Evolutionary conservation across 228 moss, liverwort and hornwort species (phyloP).

Genomic region (Sphagnum fallax): DNA sequence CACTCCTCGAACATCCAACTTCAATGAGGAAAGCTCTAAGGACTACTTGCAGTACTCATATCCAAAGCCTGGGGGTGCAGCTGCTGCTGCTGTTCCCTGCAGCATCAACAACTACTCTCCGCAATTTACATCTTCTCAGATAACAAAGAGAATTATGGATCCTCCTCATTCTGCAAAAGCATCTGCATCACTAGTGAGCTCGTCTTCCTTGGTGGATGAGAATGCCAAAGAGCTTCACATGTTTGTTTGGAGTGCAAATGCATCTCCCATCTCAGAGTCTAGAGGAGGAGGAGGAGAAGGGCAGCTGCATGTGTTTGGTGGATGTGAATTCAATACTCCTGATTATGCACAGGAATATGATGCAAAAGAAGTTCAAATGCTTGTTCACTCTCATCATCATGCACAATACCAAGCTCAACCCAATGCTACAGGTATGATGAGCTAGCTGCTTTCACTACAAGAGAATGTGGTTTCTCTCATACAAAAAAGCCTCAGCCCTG

Average conservation of each 20-base stretch:
- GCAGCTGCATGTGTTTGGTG: constrained; percentile 64
- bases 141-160: constrained; percentile 61
- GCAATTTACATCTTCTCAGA: constrained; percentile 49
- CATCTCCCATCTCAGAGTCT: constrained; percentile 49
- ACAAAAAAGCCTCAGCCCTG: too few species aligned
- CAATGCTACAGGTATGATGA: too few species aligned
- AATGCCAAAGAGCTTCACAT: constrained; percentile 64
- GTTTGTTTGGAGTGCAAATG: constrained; percentile 64
- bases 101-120: constrained; percentile 5
- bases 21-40: constrained; percentile 85
- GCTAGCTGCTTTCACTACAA: too few species aligned
- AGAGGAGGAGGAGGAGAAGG: not conserved
- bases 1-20: constrained; percentile 85
- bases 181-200: not conserved
- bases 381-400: constrained; percentile 26
- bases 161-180: constrained; percentile 36
- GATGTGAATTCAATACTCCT: constrained; percentile 24
- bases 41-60: constrained; percentile 53
- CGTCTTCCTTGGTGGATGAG: constrained; percentile 43
- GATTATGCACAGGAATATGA: constrained; percentile 44
- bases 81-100: constrained; percentile 32
- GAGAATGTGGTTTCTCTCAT: too few species aligned
- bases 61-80: constrained; percentile 22
- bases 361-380: constrained; percentile 67
- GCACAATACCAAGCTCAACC: too few species aligned